Conservation (phyloP, 2,329 filamentous ascomycete genomes). For the Curvularia sp. region DNA sequence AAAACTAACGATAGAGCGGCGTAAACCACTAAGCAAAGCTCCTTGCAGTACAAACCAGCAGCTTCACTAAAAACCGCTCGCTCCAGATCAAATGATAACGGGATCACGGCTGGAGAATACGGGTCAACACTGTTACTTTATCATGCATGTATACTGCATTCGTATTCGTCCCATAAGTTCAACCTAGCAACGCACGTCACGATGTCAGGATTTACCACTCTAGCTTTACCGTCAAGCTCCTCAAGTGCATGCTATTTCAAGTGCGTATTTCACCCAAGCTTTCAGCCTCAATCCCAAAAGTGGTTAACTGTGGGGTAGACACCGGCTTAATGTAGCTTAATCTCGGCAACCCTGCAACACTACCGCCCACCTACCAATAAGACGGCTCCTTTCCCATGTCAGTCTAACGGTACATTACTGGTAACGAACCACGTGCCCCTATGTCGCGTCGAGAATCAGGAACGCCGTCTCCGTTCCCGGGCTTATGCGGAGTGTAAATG, state of each 20-base stretch:
- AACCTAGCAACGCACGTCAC: neutral
- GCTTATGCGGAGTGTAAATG: constrained; percentile 12
- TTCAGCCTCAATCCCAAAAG: neutral
- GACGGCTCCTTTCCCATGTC: neutral
- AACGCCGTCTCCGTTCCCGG: constrained; percentile 8
- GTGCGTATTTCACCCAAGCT: constrained; percentile 7
- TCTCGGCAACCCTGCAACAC: constrained; percentile 15
- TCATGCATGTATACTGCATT: no score
- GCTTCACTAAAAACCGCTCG: neutral
- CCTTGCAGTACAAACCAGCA: neutral
- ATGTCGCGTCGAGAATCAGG: constrained; percentile 10
- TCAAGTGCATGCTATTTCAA: neutral
- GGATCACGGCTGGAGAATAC: neutral
- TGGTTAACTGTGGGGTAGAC: constrained; percentile 18
- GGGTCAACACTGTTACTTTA: neutral
- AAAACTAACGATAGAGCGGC: neutral
- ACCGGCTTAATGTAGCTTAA: constrained; percentile 25
- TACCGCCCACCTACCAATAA: constrained; percentile 7
- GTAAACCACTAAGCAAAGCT: neutral
- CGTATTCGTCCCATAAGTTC: neutral
- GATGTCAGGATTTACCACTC: neutral
- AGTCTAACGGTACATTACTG: neutral
- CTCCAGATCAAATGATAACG: no score
- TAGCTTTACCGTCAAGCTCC: neutral
- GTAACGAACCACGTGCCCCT: constrained; percentile 10